phyloP scores from a whole-genome alignment of 2,329 filamentous ascomycete species.

The Curvularia hawaiiensis region DNA sequence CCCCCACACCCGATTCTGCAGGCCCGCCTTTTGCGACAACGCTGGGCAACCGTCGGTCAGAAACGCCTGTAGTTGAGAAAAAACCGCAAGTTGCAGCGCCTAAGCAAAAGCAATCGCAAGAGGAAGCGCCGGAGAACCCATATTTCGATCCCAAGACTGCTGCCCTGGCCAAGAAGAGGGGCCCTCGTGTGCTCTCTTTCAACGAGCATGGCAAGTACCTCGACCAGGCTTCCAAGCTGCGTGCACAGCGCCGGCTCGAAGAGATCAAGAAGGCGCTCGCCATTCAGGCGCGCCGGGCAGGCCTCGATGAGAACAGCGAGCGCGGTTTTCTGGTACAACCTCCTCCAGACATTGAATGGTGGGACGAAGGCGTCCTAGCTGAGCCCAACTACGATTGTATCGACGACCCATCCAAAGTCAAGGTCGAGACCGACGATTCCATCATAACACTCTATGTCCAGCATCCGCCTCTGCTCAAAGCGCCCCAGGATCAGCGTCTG shows the following conservation, averaged over 20 bases:
- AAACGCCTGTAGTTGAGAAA: constrained; percentile 39
- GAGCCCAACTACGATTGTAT: constrained; percentile 76
- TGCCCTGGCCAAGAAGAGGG: constrained; percentile 55
- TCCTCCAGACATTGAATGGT: constrained; percentile 94
- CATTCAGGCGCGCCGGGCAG: constrained; percentile 83
- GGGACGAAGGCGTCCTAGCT: constrained; percentile 86
- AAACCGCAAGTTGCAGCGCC: constrained; percentile 41
- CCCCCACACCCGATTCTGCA: constrained; percentile 48
- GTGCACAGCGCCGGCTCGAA: constrained; percentile 86
- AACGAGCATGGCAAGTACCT: constrained; percentile 98
- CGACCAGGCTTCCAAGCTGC: constrained; percentile 85
- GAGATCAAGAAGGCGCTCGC: constrained; percentile 94
- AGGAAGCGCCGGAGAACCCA: constrained; percentile 72
- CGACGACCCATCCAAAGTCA: constrained; percentile 68
- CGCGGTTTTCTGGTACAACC: constrained; percentile 84
- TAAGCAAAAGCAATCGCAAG: constrained; percentile 48
- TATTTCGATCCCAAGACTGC: constrained; percentile 78
- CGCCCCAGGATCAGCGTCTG: constrained; percentile 84
- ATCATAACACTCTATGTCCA: constrained; percentile 92
- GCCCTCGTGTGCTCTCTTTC: constrained; percentile 79
- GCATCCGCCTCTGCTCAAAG: constrained; percentile 87
- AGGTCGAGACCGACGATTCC: constrained; percentile 76
- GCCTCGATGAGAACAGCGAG: constrained; percentile 91
- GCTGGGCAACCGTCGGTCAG: constrained; percentile 59
- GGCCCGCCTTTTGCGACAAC: constrained; percentile 61